Percentiles rank a stretch among this genome's conserved stretches.
phyloP scores from a whole-genome alignment of 2,329 filamentous ascomycete genomes.

The Sporothrix brunneoviolacea region DNA sequence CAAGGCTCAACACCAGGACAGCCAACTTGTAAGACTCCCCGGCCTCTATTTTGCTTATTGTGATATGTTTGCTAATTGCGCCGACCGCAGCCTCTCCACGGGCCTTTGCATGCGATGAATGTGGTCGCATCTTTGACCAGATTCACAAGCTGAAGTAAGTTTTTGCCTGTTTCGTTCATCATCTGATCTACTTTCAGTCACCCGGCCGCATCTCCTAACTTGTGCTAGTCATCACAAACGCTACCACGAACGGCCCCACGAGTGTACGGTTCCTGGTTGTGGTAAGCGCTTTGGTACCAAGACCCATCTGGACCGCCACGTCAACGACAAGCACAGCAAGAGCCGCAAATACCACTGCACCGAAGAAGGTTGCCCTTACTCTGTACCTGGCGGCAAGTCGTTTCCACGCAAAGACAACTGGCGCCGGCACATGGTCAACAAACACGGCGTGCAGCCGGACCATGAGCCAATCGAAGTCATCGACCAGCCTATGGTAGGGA shows the following conservation, averaged over 20 bases:
- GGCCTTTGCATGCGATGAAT: constrained; percentile 35
- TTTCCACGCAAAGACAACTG: constrained; percentile 59
- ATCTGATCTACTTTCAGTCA: neutral
- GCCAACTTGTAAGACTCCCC: constrained; percentile 23
- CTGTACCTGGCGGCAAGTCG: constrained; percentile 48
- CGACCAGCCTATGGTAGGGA: constrained; percentile 30
- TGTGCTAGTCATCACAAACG: constrained; percentile 48
- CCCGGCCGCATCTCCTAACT: neutral
- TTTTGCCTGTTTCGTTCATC: neutral
- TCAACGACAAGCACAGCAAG: constrained; percentile 56
- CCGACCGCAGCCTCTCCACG: constrained; percentile 21
- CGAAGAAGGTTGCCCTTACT: constrained; percentile 48
- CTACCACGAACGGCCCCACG: constrained; percentile 52
- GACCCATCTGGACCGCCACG: constrained; percentile 54
- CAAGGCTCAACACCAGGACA: constrained; percentile 15
- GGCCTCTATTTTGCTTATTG: constrained; percentile 16
- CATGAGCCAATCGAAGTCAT: constrained; percentile 39
- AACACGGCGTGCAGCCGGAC: constrained; percentile 36
- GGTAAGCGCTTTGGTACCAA: constrained; percentile 54
- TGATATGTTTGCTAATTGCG: constrained; percentile 10
- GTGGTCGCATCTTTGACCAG: constrained; percentile 46
- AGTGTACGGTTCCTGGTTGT: constrained; percentile 38
- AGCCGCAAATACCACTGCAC: constrained; percentile 54
- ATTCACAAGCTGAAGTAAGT: constrained; percentile 53
- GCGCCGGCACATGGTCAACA: constrained; percentile 56